Percentiles rank a stretch among this genome's conserved stretches.
Evolutionary conservation across 2,329 filamentous ascomycete species (phyloP).

Genomic region (Septoria petroselini): DNA sequence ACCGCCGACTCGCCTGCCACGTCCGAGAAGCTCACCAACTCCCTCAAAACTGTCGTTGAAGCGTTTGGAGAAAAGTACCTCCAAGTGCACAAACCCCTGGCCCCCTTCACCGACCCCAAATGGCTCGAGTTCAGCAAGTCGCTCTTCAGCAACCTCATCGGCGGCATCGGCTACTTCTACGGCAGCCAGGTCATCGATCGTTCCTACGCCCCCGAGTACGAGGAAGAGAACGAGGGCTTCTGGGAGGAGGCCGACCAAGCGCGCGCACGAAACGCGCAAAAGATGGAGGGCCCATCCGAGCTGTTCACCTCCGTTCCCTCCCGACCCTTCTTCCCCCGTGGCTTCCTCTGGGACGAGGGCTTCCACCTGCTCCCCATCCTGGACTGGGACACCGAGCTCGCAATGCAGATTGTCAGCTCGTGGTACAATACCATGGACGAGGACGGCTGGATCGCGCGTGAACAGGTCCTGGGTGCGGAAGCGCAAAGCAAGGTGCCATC

Average conservation of each 20-base stretch:
- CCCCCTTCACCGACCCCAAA: conserved; percentile 70
- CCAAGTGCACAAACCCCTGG: conserved; percentile 66
- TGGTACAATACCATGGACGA: conserved; percentile 97
- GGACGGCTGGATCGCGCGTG: conserved; percentile 94
- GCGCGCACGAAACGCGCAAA: conserved; percentile 63
- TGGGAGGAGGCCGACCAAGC: conserved; percentile 89
- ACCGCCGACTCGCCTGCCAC: conserved; percentile 46
- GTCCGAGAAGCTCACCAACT: conserved; percentile 62
- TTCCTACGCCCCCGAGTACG: conserved; percentile 87
- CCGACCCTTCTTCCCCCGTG: conserved; percentile 90
- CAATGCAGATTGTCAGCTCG: conserved; percentile 81
- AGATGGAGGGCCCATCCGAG: conserved; percentile 76
- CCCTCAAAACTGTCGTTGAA: conserved; percentile 64
- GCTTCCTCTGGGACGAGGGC: conserved; percentile 97
- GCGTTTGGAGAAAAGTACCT: conserved; percentile 73
- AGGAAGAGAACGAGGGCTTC: conserved; percentile 92
- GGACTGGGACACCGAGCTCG: conserved; percentile 90
- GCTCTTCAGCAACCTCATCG: conserved; percentile 90
- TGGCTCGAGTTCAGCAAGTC: conserved; percentile 79
- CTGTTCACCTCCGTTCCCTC: conserved; percentile 91
- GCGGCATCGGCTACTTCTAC: conserved; percentile 93
- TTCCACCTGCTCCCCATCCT: conserved; percentile 89
- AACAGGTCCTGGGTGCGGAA: conserved; percentile 89
- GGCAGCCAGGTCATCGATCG: conserved; percentile 85
- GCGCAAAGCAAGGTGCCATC: conserved; percentile 89